A percentile compares a stretch with the other conserved stretches of the same genome.
Evolutionary conservation across 2,329 filamentous ascomycete genomes (phyloP).

Genomic region (Teratosphaeria gauchensis): DNA sequence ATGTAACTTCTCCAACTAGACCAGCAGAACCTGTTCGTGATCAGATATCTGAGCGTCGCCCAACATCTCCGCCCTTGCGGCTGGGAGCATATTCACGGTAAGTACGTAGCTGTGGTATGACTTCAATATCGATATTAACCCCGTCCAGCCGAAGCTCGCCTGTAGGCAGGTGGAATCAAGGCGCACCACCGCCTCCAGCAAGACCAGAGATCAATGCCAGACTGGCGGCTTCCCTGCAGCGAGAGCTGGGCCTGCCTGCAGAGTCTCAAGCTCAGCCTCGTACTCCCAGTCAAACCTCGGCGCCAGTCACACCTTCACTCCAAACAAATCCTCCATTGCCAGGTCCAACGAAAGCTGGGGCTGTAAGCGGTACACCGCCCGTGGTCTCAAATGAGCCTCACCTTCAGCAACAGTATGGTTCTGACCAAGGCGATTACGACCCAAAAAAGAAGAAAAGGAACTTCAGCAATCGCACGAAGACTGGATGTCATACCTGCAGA

Average conservation of each 20-base stretch:
- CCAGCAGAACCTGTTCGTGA: background rate
- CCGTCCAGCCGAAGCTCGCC: slow-evolving; percentile 11
- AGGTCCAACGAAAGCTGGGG: slow-evolving; percentile 1
- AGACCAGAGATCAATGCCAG: slow-evolving; percentile 27
- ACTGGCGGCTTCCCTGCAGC: slow-evolving; percentile 42
- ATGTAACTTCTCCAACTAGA: slow-evolving; percentile 4
- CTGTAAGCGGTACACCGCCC: slow-evolving; percentile 9
- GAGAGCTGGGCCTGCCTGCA: slow-evolving; percentile 32
- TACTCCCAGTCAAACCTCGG: slow-evolving; percentile 8
- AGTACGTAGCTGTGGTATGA: background rate
- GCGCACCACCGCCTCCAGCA: slow-evolving; percentile 10
- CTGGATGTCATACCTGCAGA: slow-evolving; percentile 85
- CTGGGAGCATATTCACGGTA: slow-evolving; percentile 2
- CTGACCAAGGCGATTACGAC: slow-evolving; percentile 19
- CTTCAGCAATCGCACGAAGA: slow-evolving; percentile 94
- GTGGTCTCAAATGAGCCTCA: slow-evolving; percentile 27
- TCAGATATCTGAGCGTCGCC: background rate
- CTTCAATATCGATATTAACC: background rate
- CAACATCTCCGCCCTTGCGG: background rate
- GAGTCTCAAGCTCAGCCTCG: background rate
- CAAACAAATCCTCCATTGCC: slow-evolving; percentile 13
- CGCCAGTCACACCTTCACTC: background rate
- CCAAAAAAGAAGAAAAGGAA: slow-evolving; percentile 62
- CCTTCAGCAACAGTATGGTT: slow-evolving; percentile 26
- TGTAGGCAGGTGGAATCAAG: slow-evolving; percentile 1